Evolutionary conservation across 768 basidiomycete genomes (phyloP), one percentile per base, ranked within the genome.

Genomic region (Amanita thiersii): DNA sequence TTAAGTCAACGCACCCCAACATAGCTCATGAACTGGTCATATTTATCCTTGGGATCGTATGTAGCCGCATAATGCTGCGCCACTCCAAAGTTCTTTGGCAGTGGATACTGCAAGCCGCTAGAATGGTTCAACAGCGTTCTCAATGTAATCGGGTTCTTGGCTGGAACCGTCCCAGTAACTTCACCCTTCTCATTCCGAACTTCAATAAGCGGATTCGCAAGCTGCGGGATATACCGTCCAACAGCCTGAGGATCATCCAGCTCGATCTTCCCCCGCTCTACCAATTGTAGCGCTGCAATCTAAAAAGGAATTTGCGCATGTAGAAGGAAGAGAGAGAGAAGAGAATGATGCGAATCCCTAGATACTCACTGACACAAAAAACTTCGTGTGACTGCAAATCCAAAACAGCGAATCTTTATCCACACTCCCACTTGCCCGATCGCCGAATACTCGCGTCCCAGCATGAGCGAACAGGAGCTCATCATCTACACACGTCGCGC

Each of bases 301-400:
- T 62, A 26, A 18, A 9, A 29, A n/a, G n/a, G n/a, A n/a, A n/a
- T n/a, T n/a, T n/a, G n/a, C n/a, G n/a, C 8, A 44, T 29, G 26
- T 31, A 41, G 10, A 37, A n/a, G 34, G 14, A 15, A 7, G 8
- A 9, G 10, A 12, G 14, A 4, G 29, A 8, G n/a, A 4, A 18
- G 19, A 17, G 11, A 26, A 9, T 21, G 8, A n/a, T n/a, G n/a
- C n/a, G n/a, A n/a, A n/a, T n/a, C n/a, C n/a, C n/a, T 3, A 24
- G 7, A 14, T 1, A 42, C 52, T 29, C 37, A 62, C 60, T 11
- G 56, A 50, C 10, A 51, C 45, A 2, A 62, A 45, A 5, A 61
- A 34, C 38, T 64, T 64, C 1, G 59, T 59, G 45, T 57, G 50
- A 43, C 61, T 64, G 43, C 61, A 64, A n/a, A 60, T 50, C 58